These are phyloP conservation scores for Ceratobasidium theobromae DNA, from an alignment of 1,284 basidiomycete genomes.

Conservation along the genomic window DNA sequence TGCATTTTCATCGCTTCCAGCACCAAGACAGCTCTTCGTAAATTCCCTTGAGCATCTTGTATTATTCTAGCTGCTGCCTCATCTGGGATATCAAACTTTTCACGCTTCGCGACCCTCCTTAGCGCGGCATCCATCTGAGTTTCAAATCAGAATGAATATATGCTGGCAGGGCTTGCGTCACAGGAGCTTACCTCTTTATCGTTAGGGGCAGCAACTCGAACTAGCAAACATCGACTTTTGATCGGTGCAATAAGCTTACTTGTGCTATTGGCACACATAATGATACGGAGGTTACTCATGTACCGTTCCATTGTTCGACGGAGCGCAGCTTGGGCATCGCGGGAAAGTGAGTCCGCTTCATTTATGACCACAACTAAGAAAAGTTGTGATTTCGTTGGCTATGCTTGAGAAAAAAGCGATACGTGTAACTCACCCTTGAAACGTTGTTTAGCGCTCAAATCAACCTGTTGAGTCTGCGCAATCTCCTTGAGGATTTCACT, in stretches of 20 bases:
- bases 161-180: neutral
- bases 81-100: conserved; percentile 78
- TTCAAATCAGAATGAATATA: neutral
- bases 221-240: conserved; percentile 88
- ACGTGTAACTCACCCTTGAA: conserved; percentile 81
- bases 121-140: conserved; percentile 79
- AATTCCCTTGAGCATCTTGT: conserved; percentile 82
- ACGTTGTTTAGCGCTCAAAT: conserved; percentile 90
- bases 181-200: conserved; percentile 63
- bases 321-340: conserved; percentile 96
- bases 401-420: neutral
- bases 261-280: conserved; percentile 97
- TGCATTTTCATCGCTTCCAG: conserved; percentile 97
- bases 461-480: conserved; percentile 98
- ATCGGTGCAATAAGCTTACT: conserved; percentile 97
- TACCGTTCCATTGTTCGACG: conserved; percentile 99
- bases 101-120: conserved; percentile 77
- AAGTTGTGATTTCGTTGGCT: neutral
- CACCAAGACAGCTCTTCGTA: conserved; percentile 92
- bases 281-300: conserved; percentile 96
- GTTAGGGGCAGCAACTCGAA: conserved; percentile 89
- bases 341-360: conserved; percentile 91
- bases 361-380: conserved; percentile 93
- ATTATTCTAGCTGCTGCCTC: conserved; percentile 75
- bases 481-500: conserved; percentile 98